Percentiles rank a stretch among this genome's conserved stretches.
These are phyloP conservation scores for Zasmidium cellare DNA, from an alignment of 2,329 filamentous ascomycete species.

Conservation along the genomic window DNA sequence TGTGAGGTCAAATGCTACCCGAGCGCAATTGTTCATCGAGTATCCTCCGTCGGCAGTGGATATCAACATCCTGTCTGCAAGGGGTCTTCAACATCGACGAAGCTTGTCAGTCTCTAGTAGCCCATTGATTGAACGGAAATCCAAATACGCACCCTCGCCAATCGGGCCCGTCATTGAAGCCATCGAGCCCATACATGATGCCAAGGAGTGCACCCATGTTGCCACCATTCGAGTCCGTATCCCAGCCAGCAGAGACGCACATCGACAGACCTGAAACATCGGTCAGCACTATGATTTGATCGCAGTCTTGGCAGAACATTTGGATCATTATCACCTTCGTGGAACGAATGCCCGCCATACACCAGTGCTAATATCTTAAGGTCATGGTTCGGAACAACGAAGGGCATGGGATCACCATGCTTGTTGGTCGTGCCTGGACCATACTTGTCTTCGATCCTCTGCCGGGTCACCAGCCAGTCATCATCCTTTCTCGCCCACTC, in stretches of 20 bases:
- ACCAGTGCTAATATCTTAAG: not conserved
- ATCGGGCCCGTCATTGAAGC: not conserved
- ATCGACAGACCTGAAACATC: not conserved
- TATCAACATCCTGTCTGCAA: not conserved
- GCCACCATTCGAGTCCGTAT: constrained; percentile 3
- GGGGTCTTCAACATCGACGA: not conserved
- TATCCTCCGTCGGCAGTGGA: constrained; percentile 1
- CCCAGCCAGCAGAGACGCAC: not conserved
- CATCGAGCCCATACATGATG: not conserved
- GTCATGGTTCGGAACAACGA: not conserved
- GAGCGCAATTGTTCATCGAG: constrained; percentile 4
- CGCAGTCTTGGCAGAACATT: too few relatives aligned
- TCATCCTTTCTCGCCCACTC: not conserved
- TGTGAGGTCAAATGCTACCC: not conserved
- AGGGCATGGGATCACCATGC: not conserved
- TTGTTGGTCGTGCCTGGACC: not conserved
- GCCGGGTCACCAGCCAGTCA: not conserved
- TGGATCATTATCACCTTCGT: not conserved
- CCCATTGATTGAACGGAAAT: not conserved
- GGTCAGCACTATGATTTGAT: too few relatives aligned
- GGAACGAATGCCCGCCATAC: not conserved
- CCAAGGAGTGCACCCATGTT: not conserved
- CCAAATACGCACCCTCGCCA: not conserved
- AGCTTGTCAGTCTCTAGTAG: not conserved
- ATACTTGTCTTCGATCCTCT: constrained; percentile 1